Conservation (phyloP, 2,329 filamentous ascomycete species). For the Dichotomopilus funicola region DNA sequence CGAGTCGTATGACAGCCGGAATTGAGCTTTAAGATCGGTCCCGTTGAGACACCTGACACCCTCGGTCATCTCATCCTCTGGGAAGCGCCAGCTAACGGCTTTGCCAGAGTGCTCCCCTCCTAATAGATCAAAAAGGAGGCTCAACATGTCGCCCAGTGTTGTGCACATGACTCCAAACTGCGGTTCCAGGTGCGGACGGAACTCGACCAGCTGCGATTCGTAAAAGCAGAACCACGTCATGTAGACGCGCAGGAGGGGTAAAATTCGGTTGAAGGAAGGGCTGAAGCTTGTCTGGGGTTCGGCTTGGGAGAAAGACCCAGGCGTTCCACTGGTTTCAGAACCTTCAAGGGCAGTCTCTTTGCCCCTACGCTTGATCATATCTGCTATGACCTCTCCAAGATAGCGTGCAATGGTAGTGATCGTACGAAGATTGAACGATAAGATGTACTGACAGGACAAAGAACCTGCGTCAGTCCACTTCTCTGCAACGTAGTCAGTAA, state of each 20-base stretch:
- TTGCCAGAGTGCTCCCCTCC: constrained; percentile 32
- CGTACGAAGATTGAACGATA: constrained; percentile 72
- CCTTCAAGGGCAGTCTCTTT: constrained; percentile 35
- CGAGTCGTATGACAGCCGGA: constrained; percentile 32
- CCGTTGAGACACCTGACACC: constrained; percentile 39
- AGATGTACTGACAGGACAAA: constrained; percentile 55
- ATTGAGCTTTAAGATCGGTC: constrained; percentile 33
- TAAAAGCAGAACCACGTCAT: constrained; percentile 47
- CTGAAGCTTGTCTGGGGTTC: constrained; percentile 29
- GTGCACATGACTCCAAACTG: constrained; percentile 42
- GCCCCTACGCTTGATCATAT: constrained; percentile 29
- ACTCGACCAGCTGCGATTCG: constrained; percentile 40
- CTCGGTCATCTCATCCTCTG: constrained; percentile 43
- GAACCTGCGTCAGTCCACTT: constrained; percentile 41
- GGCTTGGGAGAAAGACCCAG: background rate
- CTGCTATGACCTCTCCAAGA: constrained; percentile 62
- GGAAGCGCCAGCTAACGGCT: constrained; percentile 43
- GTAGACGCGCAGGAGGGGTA: constrained; percentile 48
- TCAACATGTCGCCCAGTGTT: constrained; percentile 41
- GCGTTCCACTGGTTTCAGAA: constrained; percentile 2
- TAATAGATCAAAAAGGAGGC: constrained; percentile 42
- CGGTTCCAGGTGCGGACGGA: constrained; percentile 39
- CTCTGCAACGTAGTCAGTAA: constrained; percentile 22
- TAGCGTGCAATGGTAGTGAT: constrained; percentile 66
- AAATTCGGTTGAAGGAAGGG: constrained; percentile 35